phyloP scores from a whole-genome alignment of 371 early-diverging fungal species.

The Circinella minor region DNA sequence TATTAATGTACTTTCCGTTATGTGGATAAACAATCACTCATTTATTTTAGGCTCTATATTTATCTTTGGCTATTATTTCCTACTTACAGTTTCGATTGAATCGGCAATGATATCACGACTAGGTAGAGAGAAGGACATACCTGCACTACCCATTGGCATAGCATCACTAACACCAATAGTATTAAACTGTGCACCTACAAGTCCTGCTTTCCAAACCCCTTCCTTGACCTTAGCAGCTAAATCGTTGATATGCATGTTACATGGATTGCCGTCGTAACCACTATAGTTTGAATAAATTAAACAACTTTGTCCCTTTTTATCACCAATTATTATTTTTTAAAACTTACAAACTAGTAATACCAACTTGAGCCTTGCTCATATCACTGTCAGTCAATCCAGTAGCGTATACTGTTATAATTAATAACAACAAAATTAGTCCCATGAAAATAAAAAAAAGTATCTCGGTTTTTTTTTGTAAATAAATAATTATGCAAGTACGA shows the following conservation, averaged over 20 bases:
- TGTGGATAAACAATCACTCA: no score
- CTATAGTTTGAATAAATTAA: constrained; percentile 17
- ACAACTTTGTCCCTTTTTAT: background rate
- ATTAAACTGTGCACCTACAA: constrained; percentile 93
- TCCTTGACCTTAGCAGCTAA: constrained; percentile 86
- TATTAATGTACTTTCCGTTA: no score
- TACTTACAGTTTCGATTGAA: constrained; percentile 89
- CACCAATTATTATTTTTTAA: background rate
- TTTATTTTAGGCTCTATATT: no score
- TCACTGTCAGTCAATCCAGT: constrained; percentile 83
- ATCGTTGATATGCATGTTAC: constrained; percentile 96
- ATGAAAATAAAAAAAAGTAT: background rate
- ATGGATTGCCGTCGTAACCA: constrained; percentile 90
- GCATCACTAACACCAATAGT: constrained; percentile 96
- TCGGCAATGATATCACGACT: constrained; percentile 96
- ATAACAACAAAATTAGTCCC: background rate
- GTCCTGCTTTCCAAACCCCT: constrained; percentile 84
- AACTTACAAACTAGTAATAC: constrained; percentile 86
- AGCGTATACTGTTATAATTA: constrained; percentile 70
- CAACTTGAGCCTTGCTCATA: constrained; percentile 87
- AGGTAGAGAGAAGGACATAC: constrained; percentile 94
- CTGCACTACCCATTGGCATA: constrained; percentile 92
- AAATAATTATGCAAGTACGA: background rate
- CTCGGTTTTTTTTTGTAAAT: background rate
- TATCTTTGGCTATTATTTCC: no score